These are phyloP conservation scores for Teratosphaeria pseudoeucalypti DNA, from an alignment of 2,329 filamentous ascomycete genomes.

Conservation along the genomic window DNA sequence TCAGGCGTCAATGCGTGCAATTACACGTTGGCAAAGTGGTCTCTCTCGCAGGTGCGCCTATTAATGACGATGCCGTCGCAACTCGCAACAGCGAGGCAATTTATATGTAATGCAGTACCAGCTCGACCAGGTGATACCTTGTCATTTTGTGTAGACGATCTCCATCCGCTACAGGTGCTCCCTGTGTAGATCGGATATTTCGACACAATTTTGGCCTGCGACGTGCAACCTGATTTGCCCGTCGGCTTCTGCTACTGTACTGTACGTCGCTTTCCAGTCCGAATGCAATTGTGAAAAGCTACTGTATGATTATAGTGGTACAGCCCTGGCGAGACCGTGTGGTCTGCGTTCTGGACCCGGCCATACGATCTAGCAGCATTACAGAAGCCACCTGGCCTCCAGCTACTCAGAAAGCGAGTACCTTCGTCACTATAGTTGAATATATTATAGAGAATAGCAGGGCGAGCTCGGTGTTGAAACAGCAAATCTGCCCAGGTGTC, in stretches of 20 bases:
- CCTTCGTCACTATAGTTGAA: too few relatives aligned
- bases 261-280: neutral
- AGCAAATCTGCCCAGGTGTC: too few relatives aligned
- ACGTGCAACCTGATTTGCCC: neutral
- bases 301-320: neutral
- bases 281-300: too few relatives aligned
- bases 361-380: neutral
- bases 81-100: neutral
- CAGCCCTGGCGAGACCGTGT: neutral
- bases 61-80: neutral
- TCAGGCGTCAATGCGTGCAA: neutral
- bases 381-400: too few relatives aligned
- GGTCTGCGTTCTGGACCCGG: neutral
- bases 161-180: neutral
- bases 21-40: too few relatives aligned
- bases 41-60: too few relatives aligned
- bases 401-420: too few relatives aligned
- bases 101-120: neutral
- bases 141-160: neutral
- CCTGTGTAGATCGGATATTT: neutral
- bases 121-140: neutral
- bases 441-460: too few relatives aligned
- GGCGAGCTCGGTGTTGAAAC: too few relatives aligned
- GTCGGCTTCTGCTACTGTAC: neutral
- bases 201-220: neutral